These are phyloP conservation scores for Naganishia kalamii DNA, from an alignment of 768 basidiomycete species.

Conservation along the genomic window DNA sequence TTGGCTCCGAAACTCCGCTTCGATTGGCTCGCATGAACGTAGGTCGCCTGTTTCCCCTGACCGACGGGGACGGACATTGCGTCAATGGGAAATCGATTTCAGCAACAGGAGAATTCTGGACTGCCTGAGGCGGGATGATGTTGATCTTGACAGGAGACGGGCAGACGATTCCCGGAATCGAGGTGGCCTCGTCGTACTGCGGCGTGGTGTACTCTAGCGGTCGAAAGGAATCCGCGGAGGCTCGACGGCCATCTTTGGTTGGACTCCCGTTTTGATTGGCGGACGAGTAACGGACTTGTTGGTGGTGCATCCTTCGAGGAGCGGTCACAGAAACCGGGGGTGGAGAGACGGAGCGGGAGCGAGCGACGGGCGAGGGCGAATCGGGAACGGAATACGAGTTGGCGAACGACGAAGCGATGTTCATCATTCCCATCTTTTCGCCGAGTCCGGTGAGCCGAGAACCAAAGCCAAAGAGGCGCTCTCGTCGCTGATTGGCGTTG, in stretches of 20 bases:
- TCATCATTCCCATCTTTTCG: constrained; percentile 17
- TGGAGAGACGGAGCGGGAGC: constrained; percentile 9
- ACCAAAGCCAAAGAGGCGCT: background rate
- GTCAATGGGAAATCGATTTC: background rate
- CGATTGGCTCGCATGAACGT: background rate
- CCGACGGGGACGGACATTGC: background rate
- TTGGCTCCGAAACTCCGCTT: background rate
- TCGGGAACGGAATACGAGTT: background rate
- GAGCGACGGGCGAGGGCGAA: background rate
- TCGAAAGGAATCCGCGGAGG: background rate
- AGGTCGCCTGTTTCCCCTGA: background rate
- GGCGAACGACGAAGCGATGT: background rate
- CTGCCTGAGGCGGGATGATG: background rate
- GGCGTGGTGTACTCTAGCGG: background rate
- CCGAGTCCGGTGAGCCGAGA: constrained; percentile 4
- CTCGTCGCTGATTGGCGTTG: constrained; percentile 9
- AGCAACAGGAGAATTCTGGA: background rate
- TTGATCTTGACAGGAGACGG: background rate
- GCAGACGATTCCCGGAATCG: background rate
- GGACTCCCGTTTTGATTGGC: constrained; percentile 3
- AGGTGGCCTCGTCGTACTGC: background rate
- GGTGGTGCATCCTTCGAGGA: background rate
- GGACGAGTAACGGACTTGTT: background rate
- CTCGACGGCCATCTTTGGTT: background rate
- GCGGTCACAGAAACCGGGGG: constrained; percentile 4